These are phyloP conservation scores for Candida schatavii DNA, from an alignment of 805 yeast genomes.

Conservation along the genomic window DNA sequence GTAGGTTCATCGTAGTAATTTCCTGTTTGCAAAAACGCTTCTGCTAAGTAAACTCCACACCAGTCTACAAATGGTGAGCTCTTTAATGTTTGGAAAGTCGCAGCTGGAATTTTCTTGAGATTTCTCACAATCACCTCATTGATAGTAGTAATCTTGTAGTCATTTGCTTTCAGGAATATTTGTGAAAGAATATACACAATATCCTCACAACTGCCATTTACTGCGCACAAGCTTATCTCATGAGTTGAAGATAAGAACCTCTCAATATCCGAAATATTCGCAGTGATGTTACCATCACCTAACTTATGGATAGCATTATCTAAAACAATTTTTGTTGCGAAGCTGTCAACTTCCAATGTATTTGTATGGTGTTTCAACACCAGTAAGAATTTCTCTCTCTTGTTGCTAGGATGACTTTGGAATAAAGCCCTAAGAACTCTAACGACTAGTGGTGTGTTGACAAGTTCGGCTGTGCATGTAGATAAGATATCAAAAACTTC, in stretches of 20 bases:
- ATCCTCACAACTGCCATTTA: background rate
- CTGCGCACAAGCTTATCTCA: background rate
- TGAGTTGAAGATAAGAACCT: background rate
- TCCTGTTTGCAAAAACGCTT: slow-evolving; percentile 20
- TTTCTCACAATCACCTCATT: too few relatives aligned
- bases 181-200: background rate
- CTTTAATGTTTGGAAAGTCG: background rate
- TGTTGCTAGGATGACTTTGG: background rate
- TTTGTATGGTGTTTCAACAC: background rate
- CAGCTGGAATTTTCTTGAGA: background rate
- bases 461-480: background rate
- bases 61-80: slow-evolving; percentile 11
- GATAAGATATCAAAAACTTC: slow-evolving; percentile 27
- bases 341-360: background rate
- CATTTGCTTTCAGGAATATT: slow-evolving; percentile 9
- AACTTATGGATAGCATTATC: background rate
- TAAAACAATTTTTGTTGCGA: background rate
- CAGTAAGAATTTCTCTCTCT: background rate
- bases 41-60: slow-evolving; percentile 21
- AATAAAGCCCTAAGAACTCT: background rate
- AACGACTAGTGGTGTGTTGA: background rate
- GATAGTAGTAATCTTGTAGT: too few relatives aligned
- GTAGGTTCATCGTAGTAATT: too few relatives aligned
- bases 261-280: too few relatives aligned
- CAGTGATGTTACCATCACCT: too few relatives aligned